A percentile compares a stretch with the other conserved stretches of the same genome.
Conservation (phyloP, 2,329 filamentous ascomycete genomes). For the Coniochaeta sp. region DNA sequence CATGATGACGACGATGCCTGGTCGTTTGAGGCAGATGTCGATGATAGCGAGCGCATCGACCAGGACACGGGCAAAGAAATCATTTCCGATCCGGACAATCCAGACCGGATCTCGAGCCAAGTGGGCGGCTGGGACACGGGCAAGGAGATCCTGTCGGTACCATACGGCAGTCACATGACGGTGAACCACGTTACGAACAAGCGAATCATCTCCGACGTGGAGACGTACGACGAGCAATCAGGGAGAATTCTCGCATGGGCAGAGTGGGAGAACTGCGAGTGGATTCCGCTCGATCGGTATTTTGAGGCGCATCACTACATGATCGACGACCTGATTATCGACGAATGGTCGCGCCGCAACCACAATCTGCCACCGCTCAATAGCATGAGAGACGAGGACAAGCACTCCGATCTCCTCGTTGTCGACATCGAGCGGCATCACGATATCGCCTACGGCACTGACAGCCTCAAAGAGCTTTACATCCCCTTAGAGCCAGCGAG, state of each 20-base stretch:
- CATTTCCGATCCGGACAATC: neutral
- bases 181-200: neutral
- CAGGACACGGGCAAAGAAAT: slow-evolving; percentile 1
- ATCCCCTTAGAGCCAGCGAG: neutral
- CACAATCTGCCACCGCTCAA: neutral
- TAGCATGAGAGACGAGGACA: slow-evolving; percentile 1
- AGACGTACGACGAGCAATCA: neutral
- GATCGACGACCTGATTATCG: slow-evolving; percentile 1
- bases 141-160: slow-evolving; percentile 3
- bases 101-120: neutral
- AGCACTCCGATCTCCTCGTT: slow-evolving; percentile 2
- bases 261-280: slow-evolving; percentile 1
- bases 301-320: neutral
- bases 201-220: neutral
- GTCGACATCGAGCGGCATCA: neutral
- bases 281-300: neutral
- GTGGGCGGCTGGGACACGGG: slow-evolving; percentile 1
- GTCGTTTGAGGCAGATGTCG: neutral
- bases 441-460: neutral
- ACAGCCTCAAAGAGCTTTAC: neutral
- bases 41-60: neutral
- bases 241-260: slow-evolving; percentile 2
- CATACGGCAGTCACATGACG: neutral
- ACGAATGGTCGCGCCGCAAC: neutral
- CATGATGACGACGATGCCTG: neutral